Evolutionary conservation across 2,329 filamentous ascomycete species (phyloP).

Genomic region (Aureobasidium sp.): DNA sequence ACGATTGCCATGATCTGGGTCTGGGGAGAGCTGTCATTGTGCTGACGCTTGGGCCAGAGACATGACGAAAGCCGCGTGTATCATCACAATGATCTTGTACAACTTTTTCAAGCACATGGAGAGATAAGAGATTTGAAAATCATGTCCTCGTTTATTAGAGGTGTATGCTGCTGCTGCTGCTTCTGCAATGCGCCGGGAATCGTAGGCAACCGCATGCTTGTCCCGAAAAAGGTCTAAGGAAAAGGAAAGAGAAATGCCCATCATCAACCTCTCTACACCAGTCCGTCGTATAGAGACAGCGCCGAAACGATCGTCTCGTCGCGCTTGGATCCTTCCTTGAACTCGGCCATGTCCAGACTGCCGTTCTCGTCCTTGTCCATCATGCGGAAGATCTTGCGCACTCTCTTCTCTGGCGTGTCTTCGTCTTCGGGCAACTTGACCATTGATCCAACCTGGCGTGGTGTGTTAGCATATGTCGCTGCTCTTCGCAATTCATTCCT

Average conservation of each 20-base stretch:
- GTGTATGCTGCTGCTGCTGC: neutral
- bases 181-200: neutral
- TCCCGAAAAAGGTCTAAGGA: neutral
- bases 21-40: neutral
- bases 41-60: neutral
- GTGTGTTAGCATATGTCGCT: conserved; percentile 8
- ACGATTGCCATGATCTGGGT: neutral
- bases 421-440: conserved; percentile 98
- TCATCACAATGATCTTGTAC: neutral
- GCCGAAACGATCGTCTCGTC: conserved; percentile 99
- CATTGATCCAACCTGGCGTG: conserved; percentile 89
- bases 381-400: conserved; percentile 98
- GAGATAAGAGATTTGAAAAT: neutral
- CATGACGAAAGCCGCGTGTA: conserved; percentile 1
- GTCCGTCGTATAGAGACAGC: conserved; percentile 87
- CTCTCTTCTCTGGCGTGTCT: conserved; percentile 96
- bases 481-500: neutral
- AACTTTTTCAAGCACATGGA: neutral
- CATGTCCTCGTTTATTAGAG: conserved; percentile 3
- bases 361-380: conserved; percentile 99
- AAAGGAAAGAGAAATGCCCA: neutral
- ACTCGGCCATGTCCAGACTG: conserved; percentile 92
- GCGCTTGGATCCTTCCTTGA: conserved; percentile 98
- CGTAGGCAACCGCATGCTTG: neutral
- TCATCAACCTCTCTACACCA: conserved; percentile 52